A percentile compares a stretch with the other conserved stretches of the same genome.
Evolutionary conservation across 2,329 filamentous ascomycete species (phyloP).

Genomic region (Pseudogymnoascus sp.): DNA sequence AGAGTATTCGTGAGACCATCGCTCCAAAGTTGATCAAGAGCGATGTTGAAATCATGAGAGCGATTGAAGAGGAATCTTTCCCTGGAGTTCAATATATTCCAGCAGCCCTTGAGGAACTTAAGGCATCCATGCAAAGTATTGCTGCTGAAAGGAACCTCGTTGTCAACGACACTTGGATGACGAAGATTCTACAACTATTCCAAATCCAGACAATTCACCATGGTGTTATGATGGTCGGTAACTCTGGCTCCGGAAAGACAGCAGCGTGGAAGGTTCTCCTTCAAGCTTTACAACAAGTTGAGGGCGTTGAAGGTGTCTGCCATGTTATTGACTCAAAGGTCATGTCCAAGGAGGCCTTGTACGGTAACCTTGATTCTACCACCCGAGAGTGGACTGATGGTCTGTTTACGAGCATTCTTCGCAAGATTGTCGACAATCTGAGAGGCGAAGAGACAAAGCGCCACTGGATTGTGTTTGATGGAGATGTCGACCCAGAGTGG

Average conservation of each 20-base stretch:
- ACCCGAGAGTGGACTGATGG: slow-evolving; percentile 99
- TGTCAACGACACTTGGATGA: slow-evolving; percentile 93
- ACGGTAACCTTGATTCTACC: slow-evolving; percentile 91
- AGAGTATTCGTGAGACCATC: slow-evolving; percentile 97
- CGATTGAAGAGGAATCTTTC: slow-evolving; percentile 80
- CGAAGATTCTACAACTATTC: slow-evolving; percentile 91
- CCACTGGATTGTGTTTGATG: slow-evolving; percentile 99
- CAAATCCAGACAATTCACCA: slow-evolving; percentile 98
- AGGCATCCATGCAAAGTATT: slow-evolving; percentile 73
- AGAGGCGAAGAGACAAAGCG: slow-evolving; percentile 94
- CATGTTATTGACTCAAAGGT: slow-evolving; percentile 99
- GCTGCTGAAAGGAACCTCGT: slow-evolving; percentile 82
- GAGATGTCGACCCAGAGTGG: slow-evolving; percentile 98
- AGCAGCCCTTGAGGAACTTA: slow-evolving; percentile 73
- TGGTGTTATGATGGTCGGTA: slow-evolving; percentile 99
- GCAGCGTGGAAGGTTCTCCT: slow-evolving; percentile 89
- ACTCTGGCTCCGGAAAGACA: slow-evolving; percentile 95
- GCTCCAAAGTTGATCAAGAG: slow-evolving; percentile 91
- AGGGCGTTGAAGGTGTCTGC: slow-evolving; percentile 86
- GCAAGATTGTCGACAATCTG: slow-evolving; percentile 98
- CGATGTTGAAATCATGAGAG: slow-evolving; percentile 82
- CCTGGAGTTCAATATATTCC: slow-evolving; percentile 89
- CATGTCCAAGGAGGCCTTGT: slow-evolving; percentile 98
- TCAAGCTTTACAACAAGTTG: slow-evolving; percentile 83
- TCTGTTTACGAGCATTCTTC: slow-evolving; percentile 92